Evolutionary conservation across 257 asterid genomes (phyloP).

Genomic region (Gentiana macrophylla): DNA sequence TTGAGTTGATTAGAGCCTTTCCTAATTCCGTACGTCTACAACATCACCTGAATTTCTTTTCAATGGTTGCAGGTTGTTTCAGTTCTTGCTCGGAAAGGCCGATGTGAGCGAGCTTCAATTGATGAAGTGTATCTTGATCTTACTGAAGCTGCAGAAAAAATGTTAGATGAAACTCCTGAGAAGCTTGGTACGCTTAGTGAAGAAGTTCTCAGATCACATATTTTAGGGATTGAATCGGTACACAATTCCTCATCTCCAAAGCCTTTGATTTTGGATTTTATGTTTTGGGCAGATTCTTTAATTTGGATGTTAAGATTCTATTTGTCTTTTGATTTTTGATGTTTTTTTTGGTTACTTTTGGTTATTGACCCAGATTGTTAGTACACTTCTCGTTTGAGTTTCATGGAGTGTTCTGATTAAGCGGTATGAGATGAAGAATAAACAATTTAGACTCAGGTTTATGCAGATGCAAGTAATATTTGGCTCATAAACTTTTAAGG

Average conservation of each 20-base stretch:
- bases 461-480: too few species aligned
- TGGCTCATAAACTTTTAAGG: too few species aligned
- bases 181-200: conserved; percentile 41
- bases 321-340: too few species aligned
- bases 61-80: conserved; percentile 62
- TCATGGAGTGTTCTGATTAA: too few species aligned
- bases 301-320: too few species aligned
- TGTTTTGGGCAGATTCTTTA: too few species aligned
- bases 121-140: conserved; percentile 98
- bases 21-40: conserved; percentile 6
- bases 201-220: conserved; percentile 72
- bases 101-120: conserved; percentile 96
- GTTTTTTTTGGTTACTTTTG: too few species aligned
- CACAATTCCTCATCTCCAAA: conserved; percentile 4
- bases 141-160: conserved; percentile 73
- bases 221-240: conserved; percentile 74
- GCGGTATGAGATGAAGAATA: too few species aligned
- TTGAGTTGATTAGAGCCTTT: conserved; percentile 15
- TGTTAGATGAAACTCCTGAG: conserved; percentile 59
- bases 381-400: too few species aligned
- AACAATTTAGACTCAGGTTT: too few species aligned
- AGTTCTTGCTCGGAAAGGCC: conserved; percentile 68
- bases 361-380: too few species aligned
- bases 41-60: conserved; percentile 9
- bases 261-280: not conserved